Evolutionary conservation across 2,329 filamentous ascomycete genomes (phyloP), one percentile per base, ranked within the genome.

Genomic region (Onygenales sp.): DNA sequence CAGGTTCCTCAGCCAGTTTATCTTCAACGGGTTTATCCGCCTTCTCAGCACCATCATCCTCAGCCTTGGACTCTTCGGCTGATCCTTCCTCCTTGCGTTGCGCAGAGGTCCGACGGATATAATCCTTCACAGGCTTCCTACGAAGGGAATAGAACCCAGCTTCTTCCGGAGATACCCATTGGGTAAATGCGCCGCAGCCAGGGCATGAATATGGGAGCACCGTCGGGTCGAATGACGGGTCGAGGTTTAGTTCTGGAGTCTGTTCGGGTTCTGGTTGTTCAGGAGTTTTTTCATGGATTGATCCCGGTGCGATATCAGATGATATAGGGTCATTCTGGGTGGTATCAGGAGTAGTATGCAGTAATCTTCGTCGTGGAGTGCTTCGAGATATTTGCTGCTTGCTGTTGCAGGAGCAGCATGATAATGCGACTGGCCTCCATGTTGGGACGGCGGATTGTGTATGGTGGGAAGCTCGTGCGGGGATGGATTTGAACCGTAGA

Each of bases 101-200:
- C 7, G 39, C 17, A 31, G 60, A 55, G 14, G 50, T 36, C 27
- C 49, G 51, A 41, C 55, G 55, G 49, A 67, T 50, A 11, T 65
- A 62, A 56, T 66, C 67, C 50, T 71, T 75, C 38, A 78, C 74
- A 32, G 70, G 72, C 55, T 74, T 78, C 54, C 78, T 72, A 33
- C 67, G 70, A 45, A 70, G 63, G 54, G 73, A 71, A 64, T 84
- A 85, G 64, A 75, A 84, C 9, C 82, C 82, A 2, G 82, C 76
- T 58, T 78, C 74, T 1, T 75, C 68, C 38, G 75, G 69, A 46
- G 79, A 75, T 48, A 79, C 64, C 5, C 76, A 78, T 64, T 85
- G 82, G 36, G 78, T 74, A 38, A 78, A 76, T 32, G 81, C 82
- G 52, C 82, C 82, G 59, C 82, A 85, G 59, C 82, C 82, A 33